These are phyloP conservation scores for Artemisia annua DNA, from an alignment of 129 eudicot species.

Conservation along the genomic window DNA sequence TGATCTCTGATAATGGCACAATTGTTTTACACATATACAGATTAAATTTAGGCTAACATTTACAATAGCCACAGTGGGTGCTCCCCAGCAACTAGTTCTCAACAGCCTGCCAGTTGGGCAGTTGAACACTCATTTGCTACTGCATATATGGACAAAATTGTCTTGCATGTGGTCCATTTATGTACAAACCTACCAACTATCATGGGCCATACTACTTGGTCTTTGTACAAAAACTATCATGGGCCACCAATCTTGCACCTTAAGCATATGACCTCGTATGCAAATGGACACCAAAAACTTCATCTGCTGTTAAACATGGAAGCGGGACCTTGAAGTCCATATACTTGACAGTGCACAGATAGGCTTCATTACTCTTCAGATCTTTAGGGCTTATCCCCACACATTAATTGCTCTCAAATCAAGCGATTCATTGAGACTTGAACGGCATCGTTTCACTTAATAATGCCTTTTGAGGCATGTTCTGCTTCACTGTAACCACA, in stretches of 20 bases:
- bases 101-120: neutral
- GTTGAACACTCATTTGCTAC: neutral
- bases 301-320: neutral
- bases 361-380: no score
- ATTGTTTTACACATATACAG: no score
- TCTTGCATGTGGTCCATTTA: neutral
- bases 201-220: neutral
- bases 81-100: neutral
- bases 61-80: no score
- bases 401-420: no score
- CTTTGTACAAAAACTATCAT: neutral
- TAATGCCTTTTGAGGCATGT: no score
- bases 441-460: no score
- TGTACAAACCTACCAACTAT: constrained; percentile 9
- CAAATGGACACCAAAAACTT: neutral
- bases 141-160: neutral
- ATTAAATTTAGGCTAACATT: no score
- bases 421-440: no score
- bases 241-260: neutral
- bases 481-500: no score
- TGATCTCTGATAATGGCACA: no score
- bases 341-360: no score
- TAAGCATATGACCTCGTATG: neutral
- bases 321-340: neutral
- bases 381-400: no score